Percentiles rank a stretch among this genome's conserved stretches.
These are phyloP conservation scores for Marasmius fiardii DNA, from an alignment of 1,284 basidiomycete species.

Conservation along the genomic window DNA sequence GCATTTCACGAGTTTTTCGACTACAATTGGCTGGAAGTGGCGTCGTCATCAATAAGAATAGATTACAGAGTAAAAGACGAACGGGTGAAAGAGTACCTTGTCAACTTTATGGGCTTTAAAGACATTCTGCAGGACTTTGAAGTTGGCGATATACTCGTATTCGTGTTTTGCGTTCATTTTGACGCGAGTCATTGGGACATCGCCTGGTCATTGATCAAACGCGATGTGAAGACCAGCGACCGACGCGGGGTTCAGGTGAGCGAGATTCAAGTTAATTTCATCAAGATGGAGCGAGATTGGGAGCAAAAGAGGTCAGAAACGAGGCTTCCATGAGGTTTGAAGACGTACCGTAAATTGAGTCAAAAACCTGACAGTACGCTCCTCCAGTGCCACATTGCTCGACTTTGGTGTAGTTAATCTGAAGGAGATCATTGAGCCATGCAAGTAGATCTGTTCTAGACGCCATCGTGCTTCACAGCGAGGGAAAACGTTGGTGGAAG, in stretches of 20 bases:
- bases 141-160: constrained; percentile 95
- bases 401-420: constrained; percentile 89
- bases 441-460: constrained; percentile 86
- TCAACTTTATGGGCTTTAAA: constrained; percentile 92
- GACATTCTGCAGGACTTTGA: constrained; percentile 88
- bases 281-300: not conserved
- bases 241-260: no score
- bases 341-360: constrained; percentile 84
- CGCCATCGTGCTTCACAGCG: constrained; percentile 21
- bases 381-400: constrained; percentile 93
- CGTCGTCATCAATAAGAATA: not conserved
- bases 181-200: constrained; percentile 84
- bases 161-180: constrained; percentile 95
- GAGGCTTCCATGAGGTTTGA: constrained; percentile 15
- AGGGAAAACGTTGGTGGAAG: not conserved
- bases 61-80: not conserved
- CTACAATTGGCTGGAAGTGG: constrained; percentile 78
- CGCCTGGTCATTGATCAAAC: constrained; percentile 37
- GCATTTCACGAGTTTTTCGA: constrained; percentile 93
- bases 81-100: constrained; percentile 60
- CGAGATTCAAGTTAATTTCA: not conserved
- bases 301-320: not conserved
- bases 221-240: not conserved
- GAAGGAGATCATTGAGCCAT: constrained; percentile 94
- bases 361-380: constrained; percentile 90